phyloP scores from a whole-genome alignment of 108 stramenopile genomes.

The Licmophora abbreviata region DNA sequence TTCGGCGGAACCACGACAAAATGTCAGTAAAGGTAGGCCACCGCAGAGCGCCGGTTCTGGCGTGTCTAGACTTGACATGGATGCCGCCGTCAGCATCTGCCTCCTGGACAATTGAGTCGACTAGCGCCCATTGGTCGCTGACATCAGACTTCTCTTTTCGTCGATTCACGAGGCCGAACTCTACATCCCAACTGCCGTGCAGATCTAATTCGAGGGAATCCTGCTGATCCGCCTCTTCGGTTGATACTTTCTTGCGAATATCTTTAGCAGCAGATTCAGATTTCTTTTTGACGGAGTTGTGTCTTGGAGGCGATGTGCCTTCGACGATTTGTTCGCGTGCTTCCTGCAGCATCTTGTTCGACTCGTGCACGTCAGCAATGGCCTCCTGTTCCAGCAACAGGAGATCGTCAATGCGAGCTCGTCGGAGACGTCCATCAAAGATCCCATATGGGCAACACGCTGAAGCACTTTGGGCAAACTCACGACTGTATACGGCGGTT shows the following conservation, averaged over 20 bases:
- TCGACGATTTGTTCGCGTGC: slow-evolving; percentile 12
- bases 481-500: slow-evolving; percentile 71
- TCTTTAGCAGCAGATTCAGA: slow-evolving; percentile 7
- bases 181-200: neutral
- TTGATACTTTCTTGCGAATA: neutral
- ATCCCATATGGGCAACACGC: slow-evolving; percentile 78
- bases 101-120: slow-evolving; percentile 5
- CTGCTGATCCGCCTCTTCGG: slow-evolving; percentile 3
- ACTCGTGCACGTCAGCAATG: slow-evolving; percentile 34
- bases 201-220: neutral
- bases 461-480: slow-evolving; percentile 79
- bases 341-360: slow-evolving; percentile 46
- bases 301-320: neutral
- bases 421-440: slow-evolving; percentile 38
- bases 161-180: neutral
- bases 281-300: slow-evolving; percentile 13
- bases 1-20: neutral
- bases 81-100: neutral
- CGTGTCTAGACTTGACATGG: neutral
- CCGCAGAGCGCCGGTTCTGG: neutral
- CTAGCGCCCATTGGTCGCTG: slow-evolving; percentile 2
- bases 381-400: slow-evolving; percentile 52
- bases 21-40: neutral
- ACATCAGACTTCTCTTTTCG: neutral
- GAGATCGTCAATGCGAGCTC: slow-evolving; percentile 46